phyloP scores from a whole-genome alignment of 495 filamentous ascomycete species.

The Tuber umbilicatum region DNA sequence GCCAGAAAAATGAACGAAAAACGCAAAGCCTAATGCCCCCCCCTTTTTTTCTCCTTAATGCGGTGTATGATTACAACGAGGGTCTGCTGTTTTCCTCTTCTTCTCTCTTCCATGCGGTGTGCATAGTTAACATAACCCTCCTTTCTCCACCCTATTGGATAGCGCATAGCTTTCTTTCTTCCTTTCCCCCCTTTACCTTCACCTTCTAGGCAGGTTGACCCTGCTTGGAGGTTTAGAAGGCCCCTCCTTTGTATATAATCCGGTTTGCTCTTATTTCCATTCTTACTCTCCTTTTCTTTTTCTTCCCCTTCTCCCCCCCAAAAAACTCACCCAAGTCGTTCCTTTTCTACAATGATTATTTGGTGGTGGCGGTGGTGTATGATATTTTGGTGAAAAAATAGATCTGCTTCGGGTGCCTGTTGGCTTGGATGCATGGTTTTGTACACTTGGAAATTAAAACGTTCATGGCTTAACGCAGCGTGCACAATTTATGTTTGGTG shows the following conservation, averaged over 20 bases:
- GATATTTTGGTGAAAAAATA: background rate
- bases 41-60: background rate
- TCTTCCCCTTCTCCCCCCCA: background rate
- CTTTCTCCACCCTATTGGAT: background rate
- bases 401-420: background rate
- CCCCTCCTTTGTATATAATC: background rate
- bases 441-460: background rate
- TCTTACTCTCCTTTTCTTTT: background rate
- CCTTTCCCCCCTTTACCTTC: background rate
- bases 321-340: background rate
- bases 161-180: background rate
- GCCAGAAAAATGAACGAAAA: slow-evolving; percentile 65
- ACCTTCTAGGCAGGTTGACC: background rate
- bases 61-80: background rate
- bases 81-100: background rate
- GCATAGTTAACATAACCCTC: background rate
- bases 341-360: background rate
- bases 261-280: background rate
- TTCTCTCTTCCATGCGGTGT: background rate
- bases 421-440: background rate
- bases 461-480: background rate
- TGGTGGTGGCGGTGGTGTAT: background rate
- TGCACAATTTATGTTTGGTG: background rate
- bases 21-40: background rate
- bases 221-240: background rate